phyloP scores from a whole-genome alignment of 225 moss, liverwort and hornwort species.

The Asterella californica region DNA sequence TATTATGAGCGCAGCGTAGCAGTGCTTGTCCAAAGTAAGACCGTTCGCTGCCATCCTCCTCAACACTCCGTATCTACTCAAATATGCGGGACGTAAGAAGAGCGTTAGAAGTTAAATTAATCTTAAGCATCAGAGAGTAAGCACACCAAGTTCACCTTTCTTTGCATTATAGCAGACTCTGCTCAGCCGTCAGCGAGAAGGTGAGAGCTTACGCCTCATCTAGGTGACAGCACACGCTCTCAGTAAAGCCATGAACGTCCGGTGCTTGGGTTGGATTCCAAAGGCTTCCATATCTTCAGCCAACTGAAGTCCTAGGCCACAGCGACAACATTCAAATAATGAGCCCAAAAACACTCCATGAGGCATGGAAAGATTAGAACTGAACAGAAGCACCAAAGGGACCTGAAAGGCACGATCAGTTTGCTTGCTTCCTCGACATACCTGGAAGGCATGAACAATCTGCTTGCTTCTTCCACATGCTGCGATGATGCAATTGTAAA shows the following conservation, averaged over 20 bases:
- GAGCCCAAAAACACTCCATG: background rate
- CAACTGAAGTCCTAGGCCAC: constrained; percentile 40
- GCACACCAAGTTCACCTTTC: too few species aligned
- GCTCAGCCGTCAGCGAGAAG: background rate
- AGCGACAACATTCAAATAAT: background rate
- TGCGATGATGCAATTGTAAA: constrained; percentile 69
- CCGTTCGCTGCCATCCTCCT: constrained; percentile 77
- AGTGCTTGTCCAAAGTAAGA: constrained; percentile 57
- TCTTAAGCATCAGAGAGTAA: background rate
- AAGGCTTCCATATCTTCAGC: constrained; percentile 74
- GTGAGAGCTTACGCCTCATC: constrained; percentile 63
- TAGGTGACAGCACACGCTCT: constrained; percentile 68
- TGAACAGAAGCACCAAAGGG: background rate
- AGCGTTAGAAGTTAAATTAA: background rate
- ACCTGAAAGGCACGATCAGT: constrained; percentile 78
- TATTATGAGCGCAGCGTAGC: constrained; percentile 67
- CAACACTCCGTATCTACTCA: constrained; percentile 63
- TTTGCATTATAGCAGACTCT: too few species aligned
- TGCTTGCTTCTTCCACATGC: constrained; percentile 67
- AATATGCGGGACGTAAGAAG: background rate
- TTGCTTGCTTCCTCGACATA: constrained; percentile 66
- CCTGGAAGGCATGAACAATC: constrained; percentile 72
- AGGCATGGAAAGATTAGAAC: background rate
- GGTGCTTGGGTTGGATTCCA: constrained; percentile 71
- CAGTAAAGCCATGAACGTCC: constrained; percentile 72